Conservation (phyloP, 495 filamentous ascomycete genomes). For the Xylaria longipes region DNA sequence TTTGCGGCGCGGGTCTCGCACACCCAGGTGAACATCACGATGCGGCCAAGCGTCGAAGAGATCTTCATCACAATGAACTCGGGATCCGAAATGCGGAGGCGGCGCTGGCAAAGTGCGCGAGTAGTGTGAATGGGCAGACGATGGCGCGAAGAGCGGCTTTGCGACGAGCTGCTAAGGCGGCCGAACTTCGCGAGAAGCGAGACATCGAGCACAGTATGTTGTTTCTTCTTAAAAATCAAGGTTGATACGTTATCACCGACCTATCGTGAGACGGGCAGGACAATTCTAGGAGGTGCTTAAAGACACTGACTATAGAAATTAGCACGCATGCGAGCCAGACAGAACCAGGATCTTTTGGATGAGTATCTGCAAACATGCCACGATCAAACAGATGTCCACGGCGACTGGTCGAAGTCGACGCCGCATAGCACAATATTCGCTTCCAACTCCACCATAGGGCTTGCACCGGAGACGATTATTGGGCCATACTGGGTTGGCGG, state of each 20-base stretch:
- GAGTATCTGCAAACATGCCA: conserved; percentile 26
- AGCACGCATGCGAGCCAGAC: conserved; percentile 29
- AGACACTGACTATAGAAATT: background rate
- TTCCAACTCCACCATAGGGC: conserved; percentile 27
- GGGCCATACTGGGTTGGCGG: conserved; percentile 39
- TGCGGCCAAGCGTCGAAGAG: conserved; percentile 34
- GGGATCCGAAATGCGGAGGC: conserved; percentile 39
- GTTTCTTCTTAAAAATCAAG: conserved; percentile 3
- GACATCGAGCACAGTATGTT: conserved; percentile 50
- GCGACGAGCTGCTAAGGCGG: conserved; percentile 40
- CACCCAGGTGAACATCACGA: conserved; percentile 45
- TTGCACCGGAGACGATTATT: conserved; percentile 38
- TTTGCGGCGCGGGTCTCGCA: conserved; percentile 33
- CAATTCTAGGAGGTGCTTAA: background rate
- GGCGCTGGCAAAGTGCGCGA: conserved; percentile 38
- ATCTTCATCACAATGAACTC: conserved; percentile 39
- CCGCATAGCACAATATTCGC: conserved; percentile 52
- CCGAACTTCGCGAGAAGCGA: conserved; percentile 52
- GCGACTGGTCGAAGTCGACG: conserved; percentile 41
- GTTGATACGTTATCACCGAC: background rate
- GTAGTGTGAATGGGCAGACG: conserved; percentile 32
- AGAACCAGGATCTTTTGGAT: conserved; percentile 22
- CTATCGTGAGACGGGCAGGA: background rate
- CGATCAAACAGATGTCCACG: conserved; percentile 28
- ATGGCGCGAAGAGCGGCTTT: conserved; percentile 36